phyloP scores from a whole-genome alignment of 129 eudicot genomes.

The Lactuca sativa region DNA sequence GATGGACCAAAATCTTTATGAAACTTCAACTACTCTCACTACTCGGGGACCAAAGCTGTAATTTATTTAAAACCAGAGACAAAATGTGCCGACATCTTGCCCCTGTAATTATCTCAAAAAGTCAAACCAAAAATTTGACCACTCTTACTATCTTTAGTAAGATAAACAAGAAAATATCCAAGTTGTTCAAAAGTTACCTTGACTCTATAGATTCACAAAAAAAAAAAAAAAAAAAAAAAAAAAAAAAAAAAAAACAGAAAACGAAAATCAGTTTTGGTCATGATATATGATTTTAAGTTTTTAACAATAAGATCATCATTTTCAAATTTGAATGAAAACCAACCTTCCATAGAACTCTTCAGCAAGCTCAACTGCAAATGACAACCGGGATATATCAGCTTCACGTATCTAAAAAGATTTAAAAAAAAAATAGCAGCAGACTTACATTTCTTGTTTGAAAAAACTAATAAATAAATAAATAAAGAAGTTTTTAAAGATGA shows the following conservation, averaged over 20 bases:
- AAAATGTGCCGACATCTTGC: slow-evolving; percentile 54
- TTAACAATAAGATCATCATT: not conserved
- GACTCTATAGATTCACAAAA: slow-evolving; percentile 54
- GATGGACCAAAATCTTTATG: too few species aligned
- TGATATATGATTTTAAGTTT: not conserved
- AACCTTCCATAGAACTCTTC: slow-evolving; percentile 99
- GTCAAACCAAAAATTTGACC: not conserved
- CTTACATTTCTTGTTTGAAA: not conserved
- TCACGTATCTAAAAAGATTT: slow-evolving; percentile 67
- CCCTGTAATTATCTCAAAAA: slow-evolving; percentile 50
- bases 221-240: slow-evolving; percentile 1
- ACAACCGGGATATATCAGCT: slow-evolving; percentile 96
- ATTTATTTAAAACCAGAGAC: too few species aligned
- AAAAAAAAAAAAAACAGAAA: too few species aligned
- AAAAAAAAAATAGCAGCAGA: not conserved
- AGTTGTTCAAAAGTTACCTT: slow-evolving; percentile 51
- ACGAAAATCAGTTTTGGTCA: slow-evolving; percentile 34
- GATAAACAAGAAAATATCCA: slow-evolving; percentile 18
- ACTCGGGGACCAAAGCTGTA: too few species aligned
- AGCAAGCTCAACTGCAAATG: slow-evolving; percentile 99
- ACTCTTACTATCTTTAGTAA: not conserved
- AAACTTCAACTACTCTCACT: too few species aligned
- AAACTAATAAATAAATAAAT: not conserved
- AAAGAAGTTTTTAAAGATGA: not conserved
- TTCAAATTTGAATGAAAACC: slow-evolving; percentile 9